Conservation (phyloP, 2,329 filamentous ascomycete species). For the Cryphonectria carpinicola region DNA sequence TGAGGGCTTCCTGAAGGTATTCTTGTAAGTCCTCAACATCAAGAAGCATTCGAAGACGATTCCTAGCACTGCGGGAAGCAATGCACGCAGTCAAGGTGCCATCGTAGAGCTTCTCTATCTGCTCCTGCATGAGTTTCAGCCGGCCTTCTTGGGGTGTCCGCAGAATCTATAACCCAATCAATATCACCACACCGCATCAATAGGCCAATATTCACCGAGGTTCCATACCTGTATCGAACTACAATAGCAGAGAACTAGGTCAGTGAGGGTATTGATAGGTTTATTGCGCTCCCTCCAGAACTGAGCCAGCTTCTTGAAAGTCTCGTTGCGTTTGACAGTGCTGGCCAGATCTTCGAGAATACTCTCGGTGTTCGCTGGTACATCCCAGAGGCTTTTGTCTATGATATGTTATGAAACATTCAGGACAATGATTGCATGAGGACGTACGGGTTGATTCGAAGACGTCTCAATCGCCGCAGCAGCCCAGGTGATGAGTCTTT, state of each 20-base stretch:
- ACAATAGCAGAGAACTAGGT: conserved; percentile 51
- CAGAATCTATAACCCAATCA: conserved; percentile 35
- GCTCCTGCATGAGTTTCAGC: conserved; percentile 48
- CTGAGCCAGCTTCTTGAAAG: conserved; percentile 36
- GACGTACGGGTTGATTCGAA: conserved; percentile 56
- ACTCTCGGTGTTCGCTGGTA: conserved; percentile 39
- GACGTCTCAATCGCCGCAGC: conserved; percentile 51
- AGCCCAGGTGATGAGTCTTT: conserved; percentile 50
- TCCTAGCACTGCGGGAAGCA: conserved; percentile 41
- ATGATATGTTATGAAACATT: conserved; percentile 48
- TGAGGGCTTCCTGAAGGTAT: conserved; percentile 53
- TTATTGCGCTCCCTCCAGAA: conserved; percentile 44
- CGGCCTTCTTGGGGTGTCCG: conserved; percentile 47
- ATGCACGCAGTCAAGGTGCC: conserved; percentile 43
- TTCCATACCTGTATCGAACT: conserved; percentile 41
- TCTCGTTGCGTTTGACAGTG: conserved; percentile 33
- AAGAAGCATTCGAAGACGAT: conserved; percentile 48
- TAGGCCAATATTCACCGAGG: neutral
- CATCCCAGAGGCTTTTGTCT: conserved; percentile 47
- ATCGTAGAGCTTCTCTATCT: conserved; percentile 47
- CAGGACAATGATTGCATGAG: conserved; percentile 57
- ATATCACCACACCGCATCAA: neutral
- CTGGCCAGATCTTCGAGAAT: conserved; percentile 38
- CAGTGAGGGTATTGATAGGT: conserved; percentile 43
- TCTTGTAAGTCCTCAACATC: conserved; percentile 49